phyloP scores from a whole-genome alignment of 1,139 yeast species.

The Magnusiomyces clavatus region DNA sequence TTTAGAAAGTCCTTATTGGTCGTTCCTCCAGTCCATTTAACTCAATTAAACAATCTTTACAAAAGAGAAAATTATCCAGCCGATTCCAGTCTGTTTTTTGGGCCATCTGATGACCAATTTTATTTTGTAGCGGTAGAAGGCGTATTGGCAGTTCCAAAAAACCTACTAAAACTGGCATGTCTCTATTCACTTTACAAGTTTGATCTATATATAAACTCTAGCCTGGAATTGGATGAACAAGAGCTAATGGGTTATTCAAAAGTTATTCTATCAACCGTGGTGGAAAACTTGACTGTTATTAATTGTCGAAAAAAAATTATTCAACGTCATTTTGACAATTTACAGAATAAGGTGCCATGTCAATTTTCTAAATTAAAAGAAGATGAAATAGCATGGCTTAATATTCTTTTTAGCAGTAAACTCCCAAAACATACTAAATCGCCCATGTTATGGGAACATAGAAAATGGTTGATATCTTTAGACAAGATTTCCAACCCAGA shows the following conservation, averaged over 20 bases:
- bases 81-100: background rate
- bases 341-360: constrained; percentile 6
- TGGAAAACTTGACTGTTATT: constrained; percentile 29
- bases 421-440: constrained; percentile 32
- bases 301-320: constrained; percentile 25
- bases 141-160: constrained; percentile 24
- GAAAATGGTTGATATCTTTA: constrained; percentile 25
- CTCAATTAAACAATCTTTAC: background rate
- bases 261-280: constrained; percentile 25
- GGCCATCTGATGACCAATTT: background rate
- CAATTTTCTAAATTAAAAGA: background rate
- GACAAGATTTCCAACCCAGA: background rate
- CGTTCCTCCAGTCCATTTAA: background rate
- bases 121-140: background rate
- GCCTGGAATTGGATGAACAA: background rate
- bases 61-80: background rate
- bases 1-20: background rate
- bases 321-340: constrained; percentile 11
- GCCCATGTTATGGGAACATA: constrained; percentile 34
- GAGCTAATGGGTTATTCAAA: constrained; percentile 14
- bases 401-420: constrained; percentile 28
- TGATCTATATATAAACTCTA: constrained; percentile 3
- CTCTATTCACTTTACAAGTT: background rate
- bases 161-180: constrained; percentile 16
- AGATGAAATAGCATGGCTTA: constrained; percentile 25